A percentile compares a stretch with the other conserved stretches of the same genome.
Conservation (phyloP, 2,329 filamentous ascomycete species). For the Xylaria arbuscula region DNA sequence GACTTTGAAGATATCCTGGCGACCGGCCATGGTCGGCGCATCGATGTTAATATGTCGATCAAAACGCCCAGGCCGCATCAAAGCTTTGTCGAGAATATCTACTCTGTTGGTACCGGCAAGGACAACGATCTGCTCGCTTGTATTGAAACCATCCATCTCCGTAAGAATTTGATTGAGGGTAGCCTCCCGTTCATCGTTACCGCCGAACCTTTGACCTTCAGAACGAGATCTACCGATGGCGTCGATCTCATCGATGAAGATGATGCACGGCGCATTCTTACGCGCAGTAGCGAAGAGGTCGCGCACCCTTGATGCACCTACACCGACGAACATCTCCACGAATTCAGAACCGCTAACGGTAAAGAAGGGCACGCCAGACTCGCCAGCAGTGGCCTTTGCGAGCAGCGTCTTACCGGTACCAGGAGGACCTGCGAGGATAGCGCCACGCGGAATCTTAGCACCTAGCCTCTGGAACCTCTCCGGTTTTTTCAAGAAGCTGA, state of each 20-base stretch:
- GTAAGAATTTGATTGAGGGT: slow-evolving; percentile 98
- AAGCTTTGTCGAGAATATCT: slow-evolving; percentile 92
- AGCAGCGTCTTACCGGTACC: slow-evolving; percentile 98
- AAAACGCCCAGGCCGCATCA: slow-evolving; percentile 97
- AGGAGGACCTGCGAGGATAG: slow-evolving; percentile 95
- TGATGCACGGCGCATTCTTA: slow-evolving; percentile 97
- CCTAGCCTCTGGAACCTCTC: slow-evolving; percentile 92
- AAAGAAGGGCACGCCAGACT: slow-evolving; percentile 97
- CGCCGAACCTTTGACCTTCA: slow-evolving; percentile 81
- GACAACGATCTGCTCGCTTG: slow-evolving; percentile 93
- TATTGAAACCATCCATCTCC: slow-evolving; percentile 99
- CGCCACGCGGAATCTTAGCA: slow-evolving; percentile 96
- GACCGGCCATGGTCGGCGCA: slow-evolving; percentile 93
- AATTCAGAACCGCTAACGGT: slow-evolving; percentile 99
- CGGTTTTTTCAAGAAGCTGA: slow-evolving; percentile 94
- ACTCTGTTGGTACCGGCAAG: slow-evolving; percentile 96
- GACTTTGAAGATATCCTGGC: slow-evolving; percentile 95
- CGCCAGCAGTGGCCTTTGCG: slow-evolving; percentile 96
- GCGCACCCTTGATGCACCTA: slow-evolving; percentile 93
- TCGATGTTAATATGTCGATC: slow-evolving; percentile 97
- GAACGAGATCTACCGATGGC: slow-evolving; percentile 92
- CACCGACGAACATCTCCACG: slow-evolving; percentile 99
- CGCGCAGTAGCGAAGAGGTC: slow-evolving; percentile 94
- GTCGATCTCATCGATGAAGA: slow-evolving; percentile 99
- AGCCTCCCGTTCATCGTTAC: slow-evolving; percentile 96